Evolutionary conservation across 306 rosid species (phyloP), one percentile per base, ranked within the genome.

Genomic region (Amphicarpaea edgeworthii): DNA sequence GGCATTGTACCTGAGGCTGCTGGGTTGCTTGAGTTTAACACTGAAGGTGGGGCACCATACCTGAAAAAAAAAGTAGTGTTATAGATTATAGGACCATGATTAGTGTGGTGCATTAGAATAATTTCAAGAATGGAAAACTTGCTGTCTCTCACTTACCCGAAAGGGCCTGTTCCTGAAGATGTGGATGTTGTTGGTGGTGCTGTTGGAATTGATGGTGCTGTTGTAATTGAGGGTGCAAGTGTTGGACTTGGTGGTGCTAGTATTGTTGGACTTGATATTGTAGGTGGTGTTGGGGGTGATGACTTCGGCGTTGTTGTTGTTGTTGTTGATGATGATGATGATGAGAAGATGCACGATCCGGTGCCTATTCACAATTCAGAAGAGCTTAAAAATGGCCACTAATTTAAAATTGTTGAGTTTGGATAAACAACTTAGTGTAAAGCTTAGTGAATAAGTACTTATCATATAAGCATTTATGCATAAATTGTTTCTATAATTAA

Each of bases 21-120:
- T 32, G 96, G 88, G 82, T 61, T 85, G 89, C 89, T 90, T 70
- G 90, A 80, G 64, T 88, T 92, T 21, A 88, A 75, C 30, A 85
- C 92, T 21, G 92, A 62, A 82, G 97, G 96, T 12, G 96, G 96
- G 14, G 85, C 57, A 37, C 88, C 89, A 66, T 85, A 88, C 62
- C 97, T 90, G 87, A 83, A 86, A 77, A 81, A 81, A 28, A 70
- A 16, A 9, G 49, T n/a, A 41, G 43, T 40, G 38, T 68, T 23
- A 69, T 68, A n/a, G n/a, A n/a, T n/a, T n/a, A 16, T 8, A 75
- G 41, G 14, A 59, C 28, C 45, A 70, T 65, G 60, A 21, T 84
- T 78, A 85, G 38, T 72, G 45, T 53, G 46, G 40, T 24, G 19
- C 53, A 4, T 2, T 32, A 43, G 12, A 11, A 67, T 37, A 50